Base-by-base conservation (phyloP, 345 rosid genomes). In the Brassica rapa region DNA sequence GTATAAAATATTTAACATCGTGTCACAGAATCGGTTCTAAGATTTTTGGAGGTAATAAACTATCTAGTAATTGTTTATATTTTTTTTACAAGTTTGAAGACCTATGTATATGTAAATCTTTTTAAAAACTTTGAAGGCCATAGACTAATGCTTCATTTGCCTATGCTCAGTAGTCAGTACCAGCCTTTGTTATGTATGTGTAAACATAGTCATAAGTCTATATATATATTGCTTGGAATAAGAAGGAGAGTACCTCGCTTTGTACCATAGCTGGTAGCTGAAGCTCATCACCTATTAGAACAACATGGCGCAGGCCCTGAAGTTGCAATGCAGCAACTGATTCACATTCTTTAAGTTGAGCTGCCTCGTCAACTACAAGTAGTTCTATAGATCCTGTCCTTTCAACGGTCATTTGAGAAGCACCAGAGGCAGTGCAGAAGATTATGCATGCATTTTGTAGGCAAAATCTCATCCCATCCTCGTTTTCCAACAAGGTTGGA, bases 321-420 rank as follows among this genome's bases (percentile, higher is more conserved):
- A 85, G 83, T 76, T 85, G 85, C 29, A 87, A 77, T 11, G 89
- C 77, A 43, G 83, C 83, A 3, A 77, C 55, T 19, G 88, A 85
- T 72, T 87, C 88, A 70, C 85, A 83, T 70, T 87, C 89, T 55
- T 83, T 87, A n/a, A 85, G 81, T 46, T 85, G 86, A 39, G 89
- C 84, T 3, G 89, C 89, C 75, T 87, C 88, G 25, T 87, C 89
- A 37, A 87, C 80, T 27, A 87, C 81, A 74, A 87, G 49, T 24
- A 87, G 6, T 0, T 82, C 64, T 14, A 85, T 9, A 1, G 72
- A 70, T 14, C 9, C 30, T 59, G 64, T 68, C 19, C 66, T 41
- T 67, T 43, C 62, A 3, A 6, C 41, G 2, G 67, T 72, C 64
- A 87, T 29, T 24, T 61, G 83, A 14, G 67, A 24, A 24, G 85